Evolutionary conservation across 2,329 filamentous ascomycete genomes (phyloP), one percentile per base, ranked within the genome.

Genomic region (Rutstroemia sydowiana): DNA sequence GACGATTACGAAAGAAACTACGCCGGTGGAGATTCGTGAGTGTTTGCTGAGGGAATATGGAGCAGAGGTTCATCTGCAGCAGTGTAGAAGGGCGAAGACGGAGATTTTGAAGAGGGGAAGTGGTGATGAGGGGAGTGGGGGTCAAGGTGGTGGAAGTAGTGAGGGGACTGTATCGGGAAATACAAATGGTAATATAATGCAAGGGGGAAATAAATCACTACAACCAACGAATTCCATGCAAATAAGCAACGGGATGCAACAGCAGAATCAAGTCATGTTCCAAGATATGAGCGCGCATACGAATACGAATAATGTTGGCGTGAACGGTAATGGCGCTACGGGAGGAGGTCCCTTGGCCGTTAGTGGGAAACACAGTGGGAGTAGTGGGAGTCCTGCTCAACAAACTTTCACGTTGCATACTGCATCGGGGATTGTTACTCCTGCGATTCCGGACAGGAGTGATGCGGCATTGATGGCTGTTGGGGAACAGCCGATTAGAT

Each of bases 1-100:
- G 74, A 72, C 68, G 55, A 73, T 84, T 55, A 73, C 71, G 9
- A 64, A 76, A 26, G 78, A 82, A 55, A 82, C 78, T 1, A 81
- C 76, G 48, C 80, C 80, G 1, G 73, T 76, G 37, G 75, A 77
- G 42, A 81, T 84, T 52, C 72, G 75, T 40, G 81, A 84, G 51
- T 72, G 76, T 47, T 69, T 84, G 34, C 66, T 79, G 41, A 54
- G 61, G 40, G 60, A 65, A 40, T 65, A 62, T 52, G 63, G 63
- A 10, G 59, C 61, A 2, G 64, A 66, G 44, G 63, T 66, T 10
- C 62, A 66, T 55, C 42, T 66, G 18, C 64, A 66, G 41, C 64
- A 66, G 47, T 66, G 64, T 52, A 55, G 64, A 21, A 56, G 64
- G 18, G 64, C 64, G 1, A 66, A 66, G 52, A 64, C 63, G 9